Percentiles rank a stretch among this genome's conserved stretches.
phyloP scores from a whole-genome alignment of 345 rosid genomes.

The Noccaea caerulescens region DNA sequence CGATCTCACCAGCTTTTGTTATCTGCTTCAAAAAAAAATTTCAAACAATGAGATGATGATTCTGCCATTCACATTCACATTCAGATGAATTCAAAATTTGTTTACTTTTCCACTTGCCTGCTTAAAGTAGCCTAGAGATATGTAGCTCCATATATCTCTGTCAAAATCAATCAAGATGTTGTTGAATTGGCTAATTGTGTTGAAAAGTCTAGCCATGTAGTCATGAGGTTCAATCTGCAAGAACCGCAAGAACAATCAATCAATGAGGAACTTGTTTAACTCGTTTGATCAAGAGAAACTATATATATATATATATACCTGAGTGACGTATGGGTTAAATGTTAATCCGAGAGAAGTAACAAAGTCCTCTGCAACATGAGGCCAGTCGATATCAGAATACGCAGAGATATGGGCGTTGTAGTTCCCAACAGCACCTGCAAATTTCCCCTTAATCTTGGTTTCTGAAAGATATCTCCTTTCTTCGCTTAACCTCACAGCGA shows the following conservation, averaged over 20 bases:
- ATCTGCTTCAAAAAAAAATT: constrained; percentile 55
- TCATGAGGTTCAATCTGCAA: constrained; percentile 87
- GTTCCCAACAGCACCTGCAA: constrained; percentile 97
- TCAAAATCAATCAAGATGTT: constrained; percentile 73
- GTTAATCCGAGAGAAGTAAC: constrained; percentile 80
- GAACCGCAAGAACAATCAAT: constrained; percentile 12
- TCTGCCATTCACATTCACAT: background rate
- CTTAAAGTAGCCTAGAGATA: constrained; percentile 82
- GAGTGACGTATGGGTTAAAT: constrained; percentile 92
- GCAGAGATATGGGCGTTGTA: constrained; percentile 93
- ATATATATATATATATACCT: constrained; percentile 64
- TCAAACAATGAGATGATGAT: constrained; percentile 15
- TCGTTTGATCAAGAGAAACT: constrained; percentile 1
- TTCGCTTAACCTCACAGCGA: constrained; percentile 79
- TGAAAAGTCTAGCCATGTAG: constrained; percentile 77
- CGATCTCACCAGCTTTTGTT: constrained; percentile 90
- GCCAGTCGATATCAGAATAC: constrained; percentile 78
- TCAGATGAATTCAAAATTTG: background rate
- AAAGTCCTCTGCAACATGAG: constrained; percentile 74
- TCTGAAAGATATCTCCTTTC: constrained; percentile 73
- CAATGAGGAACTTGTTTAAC: background rate
- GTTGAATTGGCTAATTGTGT: constrained; percentile 61
- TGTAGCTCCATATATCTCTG: constrained; percentile 91
- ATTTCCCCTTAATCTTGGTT: constrained; percentile 84
- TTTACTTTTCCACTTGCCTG: constrained; percentile 53